phyloP scores from a whole-genome alignment of 257 asterid genomes.

The Solanum virginianum region DNA sequence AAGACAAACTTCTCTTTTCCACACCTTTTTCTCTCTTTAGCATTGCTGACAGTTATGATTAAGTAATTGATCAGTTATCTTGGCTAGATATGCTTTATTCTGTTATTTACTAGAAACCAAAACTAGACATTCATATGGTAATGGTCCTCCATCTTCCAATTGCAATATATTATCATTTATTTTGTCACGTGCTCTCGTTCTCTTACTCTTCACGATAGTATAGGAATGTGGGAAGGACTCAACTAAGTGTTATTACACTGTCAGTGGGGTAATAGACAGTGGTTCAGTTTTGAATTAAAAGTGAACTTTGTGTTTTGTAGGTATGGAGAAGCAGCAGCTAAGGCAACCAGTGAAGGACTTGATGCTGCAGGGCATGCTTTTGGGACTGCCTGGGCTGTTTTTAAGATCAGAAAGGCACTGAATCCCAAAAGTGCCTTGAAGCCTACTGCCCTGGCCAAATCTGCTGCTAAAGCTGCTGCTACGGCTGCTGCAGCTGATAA shows the following conservation, averaged over 20 bases:
- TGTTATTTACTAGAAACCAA: background rate
- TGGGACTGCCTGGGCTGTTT: constrained; percentile 89
- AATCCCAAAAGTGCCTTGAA: constrained; percentile 66
- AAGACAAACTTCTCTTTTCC: background rate
- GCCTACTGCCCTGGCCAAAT: constrained; percentile 50
- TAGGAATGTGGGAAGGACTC: background rate
- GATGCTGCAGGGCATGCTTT: constrained; percentile 85
- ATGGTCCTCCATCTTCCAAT: background rate
- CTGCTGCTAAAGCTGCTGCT: constrained; percentile 29
- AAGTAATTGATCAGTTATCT: background rate
- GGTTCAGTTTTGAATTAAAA: background rate
- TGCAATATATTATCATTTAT: background rate
- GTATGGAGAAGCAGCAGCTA: constrained; percentile 88
- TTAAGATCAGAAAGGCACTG: constrained; percentile 72
- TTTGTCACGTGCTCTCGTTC: background rate
- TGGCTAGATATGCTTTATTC: background rate
- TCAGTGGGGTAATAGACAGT: background rate
- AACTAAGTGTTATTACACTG: background rate
- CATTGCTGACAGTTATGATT: background rate
- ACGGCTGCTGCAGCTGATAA: constrained; percentile 33
- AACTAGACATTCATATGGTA: background rate
- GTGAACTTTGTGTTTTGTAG: constrained; percentile 17
- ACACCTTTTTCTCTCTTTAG: background rate
- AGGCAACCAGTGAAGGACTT: constrained; percentile 79
- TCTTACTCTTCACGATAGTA: background rate